phyloP scores from a whole-genome alignment of 1,284 basidiomycete genomes.

The Apiotrichum laibachii region DNA sequence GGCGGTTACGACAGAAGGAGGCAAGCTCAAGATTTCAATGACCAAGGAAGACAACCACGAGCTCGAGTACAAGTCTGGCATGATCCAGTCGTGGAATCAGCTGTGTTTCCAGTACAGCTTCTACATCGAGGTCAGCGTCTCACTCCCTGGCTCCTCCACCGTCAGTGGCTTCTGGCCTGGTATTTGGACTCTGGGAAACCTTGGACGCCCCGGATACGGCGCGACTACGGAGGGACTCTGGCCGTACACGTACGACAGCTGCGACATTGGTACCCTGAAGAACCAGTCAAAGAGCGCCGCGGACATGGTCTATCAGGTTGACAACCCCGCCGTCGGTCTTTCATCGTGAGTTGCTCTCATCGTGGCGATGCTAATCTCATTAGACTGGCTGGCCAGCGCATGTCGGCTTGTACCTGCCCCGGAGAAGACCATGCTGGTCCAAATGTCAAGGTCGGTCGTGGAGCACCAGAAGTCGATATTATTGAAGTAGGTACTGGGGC shows the following conservation, averaged over 20 bases:
- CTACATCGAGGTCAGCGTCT: slow-evolving; percentile 60
- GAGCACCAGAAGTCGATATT: slow-evolving; percentile 58
- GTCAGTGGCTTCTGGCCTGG: slow-evolving; percentile 67
- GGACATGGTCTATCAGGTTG: background rate
- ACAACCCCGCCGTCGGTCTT: slow-evolving; percentile 11
- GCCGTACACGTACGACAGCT: slow-evolving; percentile 64
- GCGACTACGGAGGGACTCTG: slow-evolving; percentile 65
- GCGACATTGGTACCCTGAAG: slow-evolving; percentile 76
- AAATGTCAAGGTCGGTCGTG: slow-evolving; percentile 47
- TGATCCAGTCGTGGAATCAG: slow-evolving; percentile 62
- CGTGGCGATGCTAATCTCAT: background rate
- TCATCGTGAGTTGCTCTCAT: slow-evolving; percentile 8
- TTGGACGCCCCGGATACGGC: slow-evolving; percentile 76
- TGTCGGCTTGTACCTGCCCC: slow-evolving; percentile 59
- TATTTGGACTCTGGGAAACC: slow-evolving; percentile 88
- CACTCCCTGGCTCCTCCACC: slow-evolving; percentile 65
- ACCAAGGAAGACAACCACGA: slow-evolving; percentile 65
- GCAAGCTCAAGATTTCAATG: slow-evolving; percentile 75
- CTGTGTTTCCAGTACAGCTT: slow-evolving; percentile 72
- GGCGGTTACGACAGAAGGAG: slow-evolving; percentile 72
- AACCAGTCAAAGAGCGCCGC: slow-evolving; percentile 48
- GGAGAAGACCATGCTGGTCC: slow-evolving; percentile 54
- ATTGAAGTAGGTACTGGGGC: slow-evolving; percentile 48
- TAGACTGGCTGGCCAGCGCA: slow-evolving; percentile 57
- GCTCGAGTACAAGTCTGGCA: slow-evolving; percentile 65